phyloP scores from a whole-genome alignment of 352 stramenopile species.

The Phytophthora lateralis region DNA sequence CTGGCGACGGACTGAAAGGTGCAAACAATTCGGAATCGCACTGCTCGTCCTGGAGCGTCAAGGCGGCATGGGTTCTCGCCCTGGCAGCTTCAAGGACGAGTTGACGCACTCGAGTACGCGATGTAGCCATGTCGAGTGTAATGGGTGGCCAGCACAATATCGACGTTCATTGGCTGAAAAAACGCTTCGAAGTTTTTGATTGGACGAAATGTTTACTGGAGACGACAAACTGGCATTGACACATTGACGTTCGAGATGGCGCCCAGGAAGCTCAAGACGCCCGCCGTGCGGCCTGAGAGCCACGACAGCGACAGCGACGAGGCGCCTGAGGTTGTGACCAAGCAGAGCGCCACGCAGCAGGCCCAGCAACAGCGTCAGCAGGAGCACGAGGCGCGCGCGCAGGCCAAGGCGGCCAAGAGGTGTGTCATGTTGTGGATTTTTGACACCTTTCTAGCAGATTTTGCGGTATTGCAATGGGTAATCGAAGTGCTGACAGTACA shows the following conservation, averaged over 20 bases:
- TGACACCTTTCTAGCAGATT: not conserved
- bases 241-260: constrained; percentile 25
- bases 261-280: constrained; percentile 33
- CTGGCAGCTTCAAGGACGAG: constrained; percentile 75
- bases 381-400: constrained; percentile 53
- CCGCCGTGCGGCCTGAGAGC: constrained; percentile 12
- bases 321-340: constrained; percentile 79
- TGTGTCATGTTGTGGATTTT: constrained; percentile 19
- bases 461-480: not conserved
- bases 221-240: constrained; percentile 2
- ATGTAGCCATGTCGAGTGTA: constrained; percentile 32
- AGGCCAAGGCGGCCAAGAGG: constrained; percentile 54
- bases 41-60: constrained; percentile 37
- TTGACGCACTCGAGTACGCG: constrained; percentile 45
- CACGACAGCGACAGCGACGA: constrained; percentile 71
- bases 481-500: not conserved
- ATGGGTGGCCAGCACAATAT: constrained; percentile 18
- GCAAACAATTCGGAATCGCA: constrained; percentile 56
- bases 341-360: constrained; percentile 66
- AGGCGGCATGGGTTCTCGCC: constrained; percentile 44
- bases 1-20: constrained; percentile 75
- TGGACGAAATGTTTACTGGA: constrained; percentile 47
- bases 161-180: constrained; percentile 32
- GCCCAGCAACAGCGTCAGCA: constrained; percentile 52
- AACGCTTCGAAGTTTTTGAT: not conserved